Evolutionary conservation across 805 yeast genomes (phyloP).

Genomic region (Wickerhamiella bombiphila): DNA sequence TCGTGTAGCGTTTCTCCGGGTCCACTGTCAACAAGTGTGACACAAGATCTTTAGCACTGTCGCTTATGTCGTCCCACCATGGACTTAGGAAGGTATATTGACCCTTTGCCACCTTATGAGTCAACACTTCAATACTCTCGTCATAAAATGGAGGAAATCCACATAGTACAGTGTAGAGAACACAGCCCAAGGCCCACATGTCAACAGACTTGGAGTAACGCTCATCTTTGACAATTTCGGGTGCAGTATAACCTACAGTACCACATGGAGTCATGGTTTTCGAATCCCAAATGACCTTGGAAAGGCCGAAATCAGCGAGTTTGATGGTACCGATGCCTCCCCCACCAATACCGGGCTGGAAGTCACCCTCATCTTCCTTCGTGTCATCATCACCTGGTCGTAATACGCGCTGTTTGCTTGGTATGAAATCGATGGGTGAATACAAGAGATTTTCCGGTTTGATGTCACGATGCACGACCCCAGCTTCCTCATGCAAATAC

Average conservation of each 20-base stretch:
- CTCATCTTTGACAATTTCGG: conserved; percentile 92
- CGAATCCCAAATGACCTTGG: conserved; percentile 76
- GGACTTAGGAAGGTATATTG: conserved; percentile 63
- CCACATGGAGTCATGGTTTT: conserved; percentile 97
- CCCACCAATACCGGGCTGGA: conserved; percentile 68
- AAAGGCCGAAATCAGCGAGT: conserved; percentile 89
- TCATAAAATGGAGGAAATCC: conserved; percentile 98
- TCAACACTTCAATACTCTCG: conserved; percentile 56
- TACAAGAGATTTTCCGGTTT: conserved; percentile 68
- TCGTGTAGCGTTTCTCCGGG: conserved; percentile 51
- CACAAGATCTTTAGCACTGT: conserved; percentile 56
- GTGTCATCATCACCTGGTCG: conserved; percentile 30
- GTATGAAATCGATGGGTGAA: conserved; percentile 35
- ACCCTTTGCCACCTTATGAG: conserved; percentile 68
- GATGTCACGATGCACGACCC: conserved; percentile 66
- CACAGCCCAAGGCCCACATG: conserved; percentile 99
- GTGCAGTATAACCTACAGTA: conserved; percentile 96
- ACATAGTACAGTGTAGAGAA: conserved; percentile 78
- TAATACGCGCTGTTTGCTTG: conserved; percentile 22
- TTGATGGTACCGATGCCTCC: conserved; percentile 85
- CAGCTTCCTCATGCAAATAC: conserved; percentile 55
- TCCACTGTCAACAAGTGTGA: conserved; percentile 54
- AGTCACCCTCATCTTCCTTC: conserved; percentile 77
- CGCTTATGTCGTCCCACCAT: conserved; percentile 79
- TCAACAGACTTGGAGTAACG: conserved; percentile 87